These are phyloP conservation scores for Prorocentrum cordatum DNA, from an alignment of 169 alveolate species.

Conservation along the genomic window DNA sequence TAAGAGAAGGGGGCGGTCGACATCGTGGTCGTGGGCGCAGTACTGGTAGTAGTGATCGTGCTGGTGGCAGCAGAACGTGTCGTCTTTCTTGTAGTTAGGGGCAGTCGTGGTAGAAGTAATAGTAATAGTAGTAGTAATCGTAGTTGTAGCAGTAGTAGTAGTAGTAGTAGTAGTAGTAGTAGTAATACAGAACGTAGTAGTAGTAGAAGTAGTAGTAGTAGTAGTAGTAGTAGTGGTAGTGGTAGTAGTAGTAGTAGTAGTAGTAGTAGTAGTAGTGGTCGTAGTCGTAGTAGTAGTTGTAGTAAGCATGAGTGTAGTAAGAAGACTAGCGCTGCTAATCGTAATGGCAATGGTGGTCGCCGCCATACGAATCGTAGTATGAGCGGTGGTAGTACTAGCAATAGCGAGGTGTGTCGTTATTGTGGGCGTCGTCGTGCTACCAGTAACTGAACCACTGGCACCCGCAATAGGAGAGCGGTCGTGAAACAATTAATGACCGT, in stretches of 20 bases:
- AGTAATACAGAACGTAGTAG: background rate
- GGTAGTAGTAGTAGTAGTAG: background rate
- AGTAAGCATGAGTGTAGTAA: too few relatives aligned
- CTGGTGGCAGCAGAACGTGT: background rate
- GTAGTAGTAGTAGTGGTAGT: background rate
- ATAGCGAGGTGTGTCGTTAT: too few relatives aligned
- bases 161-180: background rate
- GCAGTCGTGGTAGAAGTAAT: background rate
- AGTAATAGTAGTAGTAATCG: background rate
- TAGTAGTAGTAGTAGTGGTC: background rate
- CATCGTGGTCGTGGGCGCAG: too few relatives aligned
- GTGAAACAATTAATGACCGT: too few relatives aligned
- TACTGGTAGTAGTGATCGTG: background rate
- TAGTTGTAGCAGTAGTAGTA: background rate
- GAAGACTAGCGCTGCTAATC: too few relatives aligned
- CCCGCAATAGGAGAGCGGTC: too few relatives aligned
- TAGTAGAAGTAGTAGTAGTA: background rate
- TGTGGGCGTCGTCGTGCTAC: too few relatives aligned
- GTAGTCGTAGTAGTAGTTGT: background rate
- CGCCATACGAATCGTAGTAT: too few relatives aligned
- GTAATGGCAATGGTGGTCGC: too few relatives aligned
- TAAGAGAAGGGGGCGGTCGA: too few relatives aligned
- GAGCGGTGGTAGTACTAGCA: too few relatives aligned
- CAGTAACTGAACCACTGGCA: too few relatives aligned
- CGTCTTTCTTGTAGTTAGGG: background rate